Conservation (phyloP, 106 monocot genomes). For the Dendrobium nobile region DNA sequence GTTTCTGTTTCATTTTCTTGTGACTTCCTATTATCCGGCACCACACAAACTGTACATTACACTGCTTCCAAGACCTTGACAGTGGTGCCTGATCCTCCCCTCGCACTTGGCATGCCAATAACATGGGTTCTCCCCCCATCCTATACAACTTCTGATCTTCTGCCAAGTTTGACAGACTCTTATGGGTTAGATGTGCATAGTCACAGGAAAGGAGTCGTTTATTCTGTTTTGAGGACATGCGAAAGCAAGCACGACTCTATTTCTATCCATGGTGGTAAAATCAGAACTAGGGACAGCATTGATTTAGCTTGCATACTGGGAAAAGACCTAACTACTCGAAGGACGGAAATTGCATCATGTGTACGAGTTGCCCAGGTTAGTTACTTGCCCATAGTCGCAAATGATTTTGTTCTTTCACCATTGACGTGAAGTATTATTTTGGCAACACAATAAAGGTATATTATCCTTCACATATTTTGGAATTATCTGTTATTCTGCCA, state of each 20-base stretch:
- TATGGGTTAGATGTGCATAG: slow-evolving; percentile 19
- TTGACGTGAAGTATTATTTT: not conserved
- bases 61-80: slow-evolving; percentile 47
- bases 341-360: slow-evolving; percentile 84
- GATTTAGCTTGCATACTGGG: slow-evolving; percentile 69
- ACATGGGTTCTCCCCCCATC: slow-evolving; percentile 95
- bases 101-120: slow-evolving; percentile 72
- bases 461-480: not conserved
- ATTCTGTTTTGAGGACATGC: slow-evolving; percentile 55
- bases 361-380: slow-evolving; percentile 82
- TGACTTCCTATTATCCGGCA: slow-evolving; percentile 46
- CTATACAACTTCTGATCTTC: slow-evolving; percentile 60
- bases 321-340: slow-evolving; percentile 63
- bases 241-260: slow-evolving; percentile 41
- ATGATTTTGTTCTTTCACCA: not conserved
- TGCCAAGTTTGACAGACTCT: slow-evolving; percentile 40
- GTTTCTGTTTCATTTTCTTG: slow-evolving; percentile 78
- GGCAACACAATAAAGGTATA: not conserved
- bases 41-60: slow-evolving; percentile 30
- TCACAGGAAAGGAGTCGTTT: slow-evolving; percentile 24
- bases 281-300: slow-evolving; percentile 62
- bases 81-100: slow-evolving; percentile 70
- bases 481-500: not conserved
- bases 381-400: slow-evolving; percentile 1
- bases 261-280: slow-evolving; percentile 52